phyloP scores from a whole-genome alignment of 2,329 filamentous ascomycete species.

The Colletotrichum salicis region DNA sequence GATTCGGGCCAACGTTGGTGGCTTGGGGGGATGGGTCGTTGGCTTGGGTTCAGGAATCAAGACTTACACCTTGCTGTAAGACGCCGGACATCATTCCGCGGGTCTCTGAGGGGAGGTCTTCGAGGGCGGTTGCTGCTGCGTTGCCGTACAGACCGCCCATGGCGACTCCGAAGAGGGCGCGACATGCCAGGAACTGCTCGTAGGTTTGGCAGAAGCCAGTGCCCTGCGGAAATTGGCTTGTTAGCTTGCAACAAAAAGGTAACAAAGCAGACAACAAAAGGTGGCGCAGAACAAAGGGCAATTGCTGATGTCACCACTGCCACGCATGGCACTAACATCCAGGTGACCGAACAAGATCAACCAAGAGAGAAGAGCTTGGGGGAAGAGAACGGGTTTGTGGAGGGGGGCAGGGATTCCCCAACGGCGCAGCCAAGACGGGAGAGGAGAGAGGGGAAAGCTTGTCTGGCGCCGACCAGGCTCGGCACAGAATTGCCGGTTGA shows the following conservation, averaged over 20 bases:
- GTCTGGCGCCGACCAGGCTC: slow-evolving; percentile 15
- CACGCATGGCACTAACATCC: not conserved
- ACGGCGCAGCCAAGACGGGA: slow-evolving; percentile 31
- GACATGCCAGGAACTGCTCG: slow-evolving; percentile 76
- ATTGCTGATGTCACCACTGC: slow-evolving; percentile 11
- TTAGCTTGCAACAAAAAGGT: not conserved
- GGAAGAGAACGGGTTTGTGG: slow-evolving; percentile 3
- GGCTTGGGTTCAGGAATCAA: slow-evolving; percentile 49
- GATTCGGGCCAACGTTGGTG: not conserved
- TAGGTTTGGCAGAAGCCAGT: slow-evolving; percentile 78
- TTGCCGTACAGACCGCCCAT: slow-evolving; percentile 87
- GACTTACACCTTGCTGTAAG: slow-evolving; percentile 72
- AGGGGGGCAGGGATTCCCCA: slow-evolving; percentile 27
- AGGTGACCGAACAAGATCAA: not conserved
- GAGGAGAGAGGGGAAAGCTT: slow-evolving; percentile 26
- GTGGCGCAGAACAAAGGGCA: slow-evolving; percentile 7
- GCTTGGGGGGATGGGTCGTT: not conserved
- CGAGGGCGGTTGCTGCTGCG: slow-evolving; percentile 80
- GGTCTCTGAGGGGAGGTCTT: slow-evolving; percentile 75
- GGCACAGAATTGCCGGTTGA: slow-evolving; percentile 19
- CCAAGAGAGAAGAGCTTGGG: not conserved
- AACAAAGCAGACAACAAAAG: not conserved
- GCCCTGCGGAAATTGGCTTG: slow-evolving; percentile 47
- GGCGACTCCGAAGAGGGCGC: slow-evolving; percentile 80
- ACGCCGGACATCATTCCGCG: slow-evolving; percentile 81